A percentile compares a stretch with the other conserved stretches of the same genome.
Evolutionary conservation across 441 rosid genomes (phyloP).

Genomic region (Pelargonium fulgidum): DNA sequence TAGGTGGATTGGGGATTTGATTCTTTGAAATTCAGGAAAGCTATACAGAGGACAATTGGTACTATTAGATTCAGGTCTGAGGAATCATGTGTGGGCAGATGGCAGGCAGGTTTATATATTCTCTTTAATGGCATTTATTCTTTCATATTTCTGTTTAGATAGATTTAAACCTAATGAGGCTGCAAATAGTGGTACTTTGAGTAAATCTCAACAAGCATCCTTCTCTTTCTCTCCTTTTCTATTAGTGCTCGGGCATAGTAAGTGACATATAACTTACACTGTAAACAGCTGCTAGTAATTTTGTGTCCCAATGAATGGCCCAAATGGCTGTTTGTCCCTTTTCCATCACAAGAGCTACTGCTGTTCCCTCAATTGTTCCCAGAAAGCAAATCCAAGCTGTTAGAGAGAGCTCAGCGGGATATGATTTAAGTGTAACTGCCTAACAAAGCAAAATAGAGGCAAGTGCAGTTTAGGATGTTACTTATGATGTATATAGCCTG

Average conservation of each 20-base stretch:
- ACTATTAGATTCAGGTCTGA: not conserved
- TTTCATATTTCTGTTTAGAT: not conserved
- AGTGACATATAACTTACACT: constrained; percentile 51
- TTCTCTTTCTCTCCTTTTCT: not conserved
- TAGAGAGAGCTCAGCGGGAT: constrained; percentile 76
- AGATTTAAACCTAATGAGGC: not conserved
- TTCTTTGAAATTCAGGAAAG: not conserved
- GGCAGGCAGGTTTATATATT: not conserved
- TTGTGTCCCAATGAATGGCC: constrained; percentile 70
- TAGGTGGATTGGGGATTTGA: not conserved
- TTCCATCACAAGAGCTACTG: constrained; percentile 57
- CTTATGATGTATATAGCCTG: not conserved
- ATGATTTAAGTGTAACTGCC: constrained; percentile 63
- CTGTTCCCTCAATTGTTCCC: constrained; percentile 65
- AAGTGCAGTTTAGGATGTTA: not conserved
- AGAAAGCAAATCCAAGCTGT: constrained; percentile 75
- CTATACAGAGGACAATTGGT: not conserved
- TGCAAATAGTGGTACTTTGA: not conserved
- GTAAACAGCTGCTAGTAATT: constrained; percentile 59
- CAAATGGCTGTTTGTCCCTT: constrained; percentile 41
- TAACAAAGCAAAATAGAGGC: constrained; percentile 19
- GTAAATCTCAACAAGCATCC: not conserved
- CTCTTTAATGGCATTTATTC: not conserved
- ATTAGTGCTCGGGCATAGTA: no score
- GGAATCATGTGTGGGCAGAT: not conserved